These are phyloP conservation scores for Endotrypanum monterogeii DNA, from an alignment of 208 protist genomes.

Conservation along the genomic window DNA sequence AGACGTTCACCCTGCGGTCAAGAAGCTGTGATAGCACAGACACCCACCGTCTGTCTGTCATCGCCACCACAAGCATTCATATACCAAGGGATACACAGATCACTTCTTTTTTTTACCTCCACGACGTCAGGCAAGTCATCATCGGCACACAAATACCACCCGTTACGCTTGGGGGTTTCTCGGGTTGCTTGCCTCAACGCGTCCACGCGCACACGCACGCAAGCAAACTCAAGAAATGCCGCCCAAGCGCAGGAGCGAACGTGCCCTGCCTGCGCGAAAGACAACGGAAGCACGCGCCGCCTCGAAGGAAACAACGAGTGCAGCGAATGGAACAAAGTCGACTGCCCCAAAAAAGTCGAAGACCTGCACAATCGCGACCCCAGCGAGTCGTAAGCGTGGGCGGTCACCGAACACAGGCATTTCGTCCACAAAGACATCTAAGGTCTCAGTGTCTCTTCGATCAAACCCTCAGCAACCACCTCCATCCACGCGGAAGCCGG, in stretches of 20 bases:
- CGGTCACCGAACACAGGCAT: background rate
- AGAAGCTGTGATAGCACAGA: too few species aligned
- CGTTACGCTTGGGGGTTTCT: background rate
- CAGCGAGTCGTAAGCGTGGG: slow-evolving; percentile 3
- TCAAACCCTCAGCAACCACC: background rate
- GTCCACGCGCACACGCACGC: background rate
- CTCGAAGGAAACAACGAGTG: background rate
- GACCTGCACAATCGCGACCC: background rate
- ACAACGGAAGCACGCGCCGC: background rate
- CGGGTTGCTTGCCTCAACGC: background rate
- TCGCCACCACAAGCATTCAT: too few species aligned
- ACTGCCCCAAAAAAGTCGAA: background rate
- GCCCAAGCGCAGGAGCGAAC: background rate
- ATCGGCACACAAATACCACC: background rate
- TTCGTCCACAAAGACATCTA: background rate
- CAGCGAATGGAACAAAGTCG: background rate
- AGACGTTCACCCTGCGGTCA: background rate
- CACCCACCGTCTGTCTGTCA: too few species aligned
- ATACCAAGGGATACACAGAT: too few species aligned
- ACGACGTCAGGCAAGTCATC: background rate
- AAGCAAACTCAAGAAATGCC: background rate
- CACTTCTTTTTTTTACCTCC: too few species aligned
- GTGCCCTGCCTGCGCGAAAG: background rate
- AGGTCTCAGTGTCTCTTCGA: background rate
- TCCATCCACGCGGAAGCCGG: background rate